phyloP scores from a whole-genome alignment of 371 early-diverging fungal genomes.

The Syncephalis plumigaleata region DNA sequence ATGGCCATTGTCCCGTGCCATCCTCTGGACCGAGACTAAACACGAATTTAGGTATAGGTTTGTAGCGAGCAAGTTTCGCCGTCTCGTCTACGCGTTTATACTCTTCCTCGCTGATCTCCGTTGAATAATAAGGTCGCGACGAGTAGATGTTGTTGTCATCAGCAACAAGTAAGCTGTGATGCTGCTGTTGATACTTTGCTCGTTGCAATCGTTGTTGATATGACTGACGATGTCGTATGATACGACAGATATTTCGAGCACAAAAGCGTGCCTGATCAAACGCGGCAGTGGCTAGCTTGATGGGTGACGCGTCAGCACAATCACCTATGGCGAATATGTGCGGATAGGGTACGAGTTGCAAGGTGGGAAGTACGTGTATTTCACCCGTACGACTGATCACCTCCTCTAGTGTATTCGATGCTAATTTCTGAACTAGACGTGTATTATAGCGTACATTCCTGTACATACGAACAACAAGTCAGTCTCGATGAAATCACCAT shows the following conservation, averaged over 20 bases:
- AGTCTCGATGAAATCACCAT: slow-evolving; percentile 18
- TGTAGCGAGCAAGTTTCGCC: too few relatives aligned
- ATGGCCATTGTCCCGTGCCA: too few relatives aligned
- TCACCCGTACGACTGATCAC: slow-evolving; percentile 3
- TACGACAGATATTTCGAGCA: neutral
- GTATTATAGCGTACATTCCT: slow-evolving; percentile 11
- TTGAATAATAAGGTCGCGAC: too few relatives aligned
- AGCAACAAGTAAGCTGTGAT: too few relatives aligned
- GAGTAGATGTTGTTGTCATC: too few relatives aligned
- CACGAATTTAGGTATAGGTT: too few relatives aligned
- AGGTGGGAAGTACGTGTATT: slow-evolving; percentile 32
- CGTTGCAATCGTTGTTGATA: too few relatives aligned
- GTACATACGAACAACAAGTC: slow-evolving; percentile 21
- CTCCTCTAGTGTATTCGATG: too few relatives aligned
- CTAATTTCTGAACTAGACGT: neutral
- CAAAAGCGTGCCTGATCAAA: neutral
- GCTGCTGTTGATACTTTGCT: too few relatives aligned
- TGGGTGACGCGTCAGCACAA: neutral
- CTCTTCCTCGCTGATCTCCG: too few relatives aligned
- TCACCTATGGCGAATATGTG: slow-evolving; percentile 1
- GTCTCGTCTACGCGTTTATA: too few relatives aligned
- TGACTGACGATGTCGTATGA: neutral
- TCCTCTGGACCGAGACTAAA: too few relatives aligned
- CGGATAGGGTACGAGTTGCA: slow-evolving; percentile 24
- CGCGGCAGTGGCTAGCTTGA: neutral